Conservation (phyloP, 1,139 yeast genomes). For the Eremothecium sinecaudum region DNA sequence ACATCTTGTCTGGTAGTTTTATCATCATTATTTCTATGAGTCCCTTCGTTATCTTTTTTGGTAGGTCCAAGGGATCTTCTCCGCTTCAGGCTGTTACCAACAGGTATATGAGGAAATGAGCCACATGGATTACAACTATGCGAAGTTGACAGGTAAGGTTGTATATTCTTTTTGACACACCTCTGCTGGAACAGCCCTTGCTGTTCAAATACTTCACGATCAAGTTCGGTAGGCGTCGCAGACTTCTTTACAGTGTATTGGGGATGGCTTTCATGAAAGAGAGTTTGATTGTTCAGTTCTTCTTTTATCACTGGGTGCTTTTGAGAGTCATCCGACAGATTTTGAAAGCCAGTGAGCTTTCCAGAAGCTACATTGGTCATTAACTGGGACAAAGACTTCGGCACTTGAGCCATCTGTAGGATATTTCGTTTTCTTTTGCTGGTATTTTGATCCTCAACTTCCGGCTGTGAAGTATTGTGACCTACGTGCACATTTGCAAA, state of each 20-base stretch:
- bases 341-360: too few species aligned
- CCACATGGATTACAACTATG: too few species aligned
- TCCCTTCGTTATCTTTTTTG: too few species aligned
- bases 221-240: constrained; percentile 28
- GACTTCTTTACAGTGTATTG: constrained; percentile 29
- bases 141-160: constrained; percentile 27
- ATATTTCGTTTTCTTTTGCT: constrained; percentile 38
- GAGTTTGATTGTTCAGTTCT: too few species aligned
- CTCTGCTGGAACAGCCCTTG: constrained; percentile 31
- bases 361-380: too few species aligned
- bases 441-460: constrained; percentile 35
- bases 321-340: too few species aligned
- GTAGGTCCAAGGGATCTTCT: too few species aligned
- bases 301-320: background rate
- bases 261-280: too few species aligned
- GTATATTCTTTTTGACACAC: constrained; percentile 28
- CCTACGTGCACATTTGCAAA: constrained; percentile 29
- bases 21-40: too few species aligned
- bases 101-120: too few species aligned
- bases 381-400: constrained; percentile 42
- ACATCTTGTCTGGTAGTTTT: too few species aligned
- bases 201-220: constrained; percentile 28
- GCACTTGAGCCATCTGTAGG: constrained; percentile 40
- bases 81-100: background rate
- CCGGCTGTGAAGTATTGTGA: constrained; percentile 28